Evolutionary conservation across 2,329 filamentous ascomycete genomes (phyloP), one percentile per base, ranked within the genome.

Genomic region (Didymella glomerata): DNA sequence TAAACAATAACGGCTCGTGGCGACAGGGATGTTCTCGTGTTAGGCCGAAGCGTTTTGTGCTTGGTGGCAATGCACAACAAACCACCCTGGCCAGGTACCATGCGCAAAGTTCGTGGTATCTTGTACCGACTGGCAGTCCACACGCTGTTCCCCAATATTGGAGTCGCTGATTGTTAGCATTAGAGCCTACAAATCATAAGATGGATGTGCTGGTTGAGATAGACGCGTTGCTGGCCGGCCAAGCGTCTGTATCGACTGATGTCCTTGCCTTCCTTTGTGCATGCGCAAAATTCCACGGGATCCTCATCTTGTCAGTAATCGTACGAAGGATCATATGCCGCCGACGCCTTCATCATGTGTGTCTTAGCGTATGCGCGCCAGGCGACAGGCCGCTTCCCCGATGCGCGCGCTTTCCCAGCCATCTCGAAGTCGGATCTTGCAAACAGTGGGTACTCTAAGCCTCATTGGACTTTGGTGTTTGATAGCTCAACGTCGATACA

Each of bases 351-450:
- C 48, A 51, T 46, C 48, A 58, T 44, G 58, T 45, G 47, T 27
- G 50, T 49, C 47, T 59, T 63, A 52, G 48, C 54, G 47, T 51
- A 67, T 66, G 70, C 68, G 64, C 54, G 44, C 54, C 48, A 50
- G 50, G 58, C 51, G 52, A 54, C 38, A 30, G 38, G 49, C 69
- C 72, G 72, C 54, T 70, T 72, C 70, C 72, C 69, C 72, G 71
- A 52, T 64, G 65, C 66, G 67, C 60, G 61, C 61, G 53, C 61
- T 64, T 54, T 48, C 54, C 46, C 49, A 49, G 49, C 44, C 49
- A 48, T 59, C 46, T 38, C 10, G 30, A 32, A 44, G 11, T 40
- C 46, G 13, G 41, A 54, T 42, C 50, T 30, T 54, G 25, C n/a
- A 50, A 42, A 60, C 36, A 54, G 64, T 62, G 62, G 63, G 59